These are phyloP conservation scores for Xylaria bambusicola DNA, from an alignment of 495 filamentous ascomycete genomes.

Conservation along the genomic window DNA sequence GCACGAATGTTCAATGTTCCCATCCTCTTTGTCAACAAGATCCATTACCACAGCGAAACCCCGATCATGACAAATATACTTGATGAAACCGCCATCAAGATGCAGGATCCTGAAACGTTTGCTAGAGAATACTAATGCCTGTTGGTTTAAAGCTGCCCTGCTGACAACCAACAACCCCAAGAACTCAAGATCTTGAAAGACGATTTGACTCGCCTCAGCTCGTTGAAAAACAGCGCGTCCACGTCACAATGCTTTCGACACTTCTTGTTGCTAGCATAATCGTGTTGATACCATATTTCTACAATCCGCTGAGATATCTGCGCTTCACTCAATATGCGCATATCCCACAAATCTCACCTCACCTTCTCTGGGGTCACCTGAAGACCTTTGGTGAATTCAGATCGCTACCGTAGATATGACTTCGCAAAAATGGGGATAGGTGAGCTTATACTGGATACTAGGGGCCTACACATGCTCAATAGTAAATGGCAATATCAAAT, in stretches of 20 bases:
- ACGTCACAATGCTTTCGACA: background rate
- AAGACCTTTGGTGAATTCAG: constrained; percentile 29
- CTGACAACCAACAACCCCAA: no score
- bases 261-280: background rate
- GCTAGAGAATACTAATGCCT: no score
- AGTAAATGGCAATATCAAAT: constrained; percentile 47
- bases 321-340: constrained; percentile 27
- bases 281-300: background rate
- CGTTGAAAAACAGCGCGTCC: no score
- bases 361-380: constrained; percentile 39
- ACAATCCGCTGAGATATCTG: background rate
- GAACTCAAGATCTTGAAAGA: no score
- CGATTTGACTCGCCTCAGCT: no score
- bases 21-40: no score
- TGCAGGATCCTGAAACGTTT: no score
- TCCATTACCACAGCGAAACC: no score
- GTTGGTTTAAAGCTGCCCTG: no score
- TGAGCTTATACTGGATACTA: constrained; percentile 26
- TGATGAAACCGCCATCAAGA: no score
- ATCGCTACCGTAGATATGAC: constrained; percentile 40
- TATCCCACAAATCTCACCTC: constrained; percentile 34
- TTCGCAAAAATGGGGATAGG: constrained; percentile 50
- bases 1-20: no score
- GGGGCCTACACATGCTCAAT: constrained; percentile 29
- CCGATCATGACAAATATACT: no score